Base-by-base conservation (phyloP, 2,329 filamentous ascomycete species). In the Fonsecaea monophora region DNA sequence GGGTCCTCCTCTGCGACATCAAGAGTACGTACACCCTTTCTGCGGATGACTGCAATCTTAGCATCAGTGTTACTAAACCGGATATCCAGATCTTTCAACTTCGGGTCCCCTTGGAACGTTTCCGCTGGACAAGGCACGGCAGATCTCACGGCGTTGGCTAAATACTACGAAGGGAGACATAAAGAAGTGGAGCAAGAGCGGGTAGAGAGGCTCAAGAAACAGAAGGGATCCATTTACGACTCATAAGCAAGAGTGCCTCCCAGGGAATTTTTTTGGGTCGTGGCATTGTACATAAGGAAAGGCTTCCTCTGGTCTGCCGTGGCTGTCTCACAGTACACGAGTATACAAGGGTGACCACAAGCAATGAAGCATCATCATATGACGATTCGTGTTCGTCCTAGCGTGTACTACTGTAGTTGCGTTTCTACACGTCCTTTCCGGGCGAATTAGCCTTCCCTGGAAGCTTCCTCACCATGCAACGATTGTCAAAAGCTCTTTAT, bases 91-190 rank as follows among this genome's bases (percentile, higher is more conserved):
- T 80, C 85, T 70, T 85, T 90, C 79, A 90, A 90, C 75, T 78
- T 80, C 25, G 85, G 86, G 60, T 86, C 86, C 1, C 87, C 87
- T 15, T 88, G 82, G 78, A 91, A 91, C 74, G 84, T 90, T 63
- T 79, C 83, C 37, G 86, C 89, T 53, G 89, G 89, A 60, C 85
- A 85, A 68, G 79, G 80, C 54, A 78, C 83, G 63, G 84, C 83
- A 57, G 84, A 89, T 74, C 79, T 91, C 72, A 84, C 85, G 74
- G 76, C 82, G 60, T 81, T 90, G 63, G 85, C 88, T 66, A 85
- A 83, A 35, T 87, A 90, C 78, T 90, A 89, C 76, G 80, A 87
- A 77, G 83, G 84, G 73, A 75, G 85, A 74, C 84, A 86, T 65
- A 79, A 80, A 74, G 83, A 85, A 66, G 82, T 82, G 66, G 85